A percentile compares a stretch with the other conserved stretches of the same genome.
Conservation (phyloP, 2,329 filamentous ascomycete genomes). For the Sporothrix mexicana region DNA sequence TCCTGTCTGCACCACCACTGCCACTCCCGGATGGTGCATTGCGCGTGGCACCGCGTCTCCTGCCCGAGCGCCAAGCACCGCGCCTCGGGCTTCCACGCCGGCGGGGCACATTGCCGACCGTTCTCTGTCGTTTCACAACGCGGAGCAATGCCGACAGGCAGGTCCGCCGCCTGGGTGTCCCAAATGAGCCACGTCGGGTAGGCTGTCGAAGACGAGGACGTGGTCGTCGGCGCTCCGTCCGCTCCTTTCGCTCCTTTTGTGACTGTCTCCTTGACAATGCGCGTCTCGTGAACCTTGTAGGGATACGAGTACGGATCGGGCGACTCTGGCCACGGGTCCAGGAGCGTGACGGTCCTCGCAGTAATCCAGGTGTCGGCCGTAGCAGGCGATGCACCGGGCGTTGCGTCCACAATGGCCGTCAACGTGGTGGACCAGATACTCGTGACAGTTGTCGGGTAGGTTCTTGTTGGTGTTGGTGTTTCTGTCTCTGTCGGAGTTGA, state of each 20-base stretch:
- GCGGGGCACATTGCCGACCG: neutral
- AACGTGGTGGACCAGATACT: conserved; percentile 15
- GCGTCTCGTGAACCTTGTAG: conserved; percentile 17
- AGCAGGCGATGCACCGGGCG: neutral
- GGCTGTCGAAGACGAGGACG: neutral
- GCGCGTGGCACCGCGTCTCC: conserved; percentile 15
- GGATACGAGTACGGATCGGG: conserved; percentile 22
- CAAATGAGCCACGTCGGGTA: conserved; percentile 15
- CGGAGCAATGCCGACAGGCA: conserved; percentile 1
- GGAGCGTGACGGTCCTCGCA: neutral
- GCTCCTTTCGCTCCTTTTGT: neutral
- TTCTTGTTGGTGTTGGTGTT: neutral
- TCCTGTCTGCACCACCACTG: conserved; percentile 25
- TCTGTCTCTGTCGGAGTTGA: neutral
- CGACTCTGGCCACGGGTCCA: conserved; percentile 22
- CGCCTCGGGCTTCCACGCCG: conserved; percentile 9
- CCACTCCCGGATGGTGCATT: conserved; percentile 27
- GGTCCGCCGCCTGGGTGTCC: conserved; percentile 16
- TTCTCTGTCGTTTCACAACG: neutral
- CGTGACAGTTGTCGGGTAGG: conserved; percentile 23
- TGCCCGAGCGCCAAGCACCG: conserved; percentile 2
- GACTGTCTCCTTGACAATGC: neutral
- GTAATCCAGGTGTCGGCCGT: neutral
- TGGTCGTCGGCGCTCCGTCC: too few relatives aligned
- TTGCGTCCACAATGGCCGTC: neutral